Evolutionary conservation across 1,284 basidiomycete species (phyloP).

Genomic region (Tausonia pullulans): DNA sequence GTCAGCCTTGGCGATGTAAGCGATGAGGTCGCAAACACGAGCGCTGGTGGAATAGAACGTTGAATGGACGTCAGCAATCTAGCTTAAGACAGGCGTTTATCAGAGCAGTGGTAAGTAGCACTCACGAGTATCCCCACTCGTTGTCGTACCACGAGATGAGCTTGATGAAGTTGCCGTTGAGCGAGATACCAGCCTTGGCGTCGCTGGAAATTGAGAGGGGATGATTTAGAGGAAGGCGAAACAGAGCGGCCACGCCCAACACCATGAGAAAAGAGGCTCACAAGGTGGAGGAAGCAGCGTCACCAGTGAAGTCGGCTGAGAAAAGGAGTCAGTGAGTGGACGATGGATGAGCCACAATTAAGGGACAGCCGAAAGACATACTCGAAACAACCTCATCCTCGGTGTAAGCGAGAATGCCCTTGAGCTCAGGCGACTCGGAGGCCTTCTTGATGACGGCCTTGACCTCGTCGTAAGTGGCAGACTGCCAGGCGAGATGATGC

Average conservation of each 20-base stretch:
- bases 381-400: conserved; percentile 87
- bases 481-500: conserved; percentile 12
- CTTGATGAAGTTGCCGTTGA: conserved; percentile 93
- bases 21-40: conserved; percentile 84
- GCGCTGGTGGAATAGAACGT: conserved; percentile 43
- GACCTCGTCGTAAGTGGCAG: conserved; percentile 57
- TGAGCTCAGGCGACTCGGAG: conserved; percentile 50
- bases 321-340: background rate
- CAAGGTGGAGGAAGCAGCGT: conserved; percentile 69
- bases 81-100: background rate
- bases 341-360: background rate
- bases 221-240: background rate
- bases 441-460: conserved; percentile 78
- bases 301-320: conserved; percentile 68
- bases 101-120: background rate
- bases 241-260: background rate
- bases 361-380: background rate
- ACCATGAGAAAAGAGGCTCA: conserved; percentile 8
- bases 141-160: conserved; percentile 86
- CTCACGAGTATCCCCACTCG: conserved; percentile 29
- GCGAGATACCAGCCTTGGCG: conserved; percentile 81
- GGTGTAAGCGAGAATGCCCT: conserved; percentile 89
- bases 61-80: background rate
- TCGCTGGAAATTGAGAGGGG: conserved; percentile 43
- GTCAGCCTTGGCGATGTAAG: conserved; percentile 69